A percentile compares a stretch with the other conserved stretches of the same genome.
phyloP scores from a whole-genome alignment of 2,329 filamentous ascomycete genomes.

The Pseudocercospora eumusae region DNA sequence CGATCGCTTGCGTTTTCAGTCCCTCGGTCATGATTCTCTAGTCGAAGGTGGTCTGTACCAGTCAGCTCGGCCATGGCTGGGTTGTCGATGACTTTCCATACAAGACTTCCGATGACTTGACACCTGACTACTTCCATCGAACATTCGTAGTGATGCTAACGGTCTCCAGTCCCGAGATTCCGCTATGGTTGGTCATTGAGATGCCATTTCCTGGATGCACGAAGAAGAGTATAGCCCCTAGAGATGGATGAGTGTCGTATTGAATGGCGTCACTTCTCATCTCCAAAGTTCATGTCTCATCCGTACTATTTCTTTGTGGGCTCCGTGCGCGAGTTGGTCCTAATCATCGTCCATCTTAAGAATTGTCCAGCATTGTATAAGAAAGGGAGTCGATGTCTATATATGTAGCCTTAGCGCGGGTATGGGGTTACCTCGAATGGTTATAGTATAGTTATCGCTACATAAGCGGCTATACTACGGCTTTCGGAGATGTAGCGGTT shows the following conservation, averaged over 20 bases:
- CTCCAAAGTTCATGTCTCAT: too few species aligned
- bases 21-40: background rate
- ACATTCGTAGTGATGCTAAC: conserved; percentile 31
- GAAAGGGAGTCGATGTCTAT: too few species aligned
- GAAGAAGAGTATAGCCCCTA: background rate
- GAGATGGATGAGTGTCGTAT: conserved; percentile 45
- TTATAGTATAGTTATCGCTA: too few species aligned
- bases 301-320: too few species aligned
- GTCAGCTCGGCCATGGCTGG: conserved; percentile 45
- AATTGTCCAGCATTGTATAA: too few species aligned
- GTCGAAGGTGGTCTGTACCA: conserved; percentile 7
- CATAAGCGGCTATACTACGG: too few species aligned
- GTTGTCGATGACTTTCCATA: conserved; percentile 45
- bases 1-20: background rate
- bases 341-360: too few species aligned
- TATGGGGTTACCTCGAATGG: too few species aligned
- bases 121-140: conserved; percentile 35
- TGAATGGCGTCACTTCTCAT: too few species aligned
- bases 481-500: too few species aligned
- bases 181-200: conserved; percentile 9
- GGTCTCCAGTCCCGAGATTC: conserved; percentile 30
- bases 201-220: background rate
- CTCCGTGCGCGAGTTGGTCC: too few species aligned
- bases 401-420: too few species aligned
- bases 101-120: conserved; percentile 42